Evolutionary conservation across 164 flowering plant genomes (phyloP).

Genomic region (Liriodendron chinense): DNA sequence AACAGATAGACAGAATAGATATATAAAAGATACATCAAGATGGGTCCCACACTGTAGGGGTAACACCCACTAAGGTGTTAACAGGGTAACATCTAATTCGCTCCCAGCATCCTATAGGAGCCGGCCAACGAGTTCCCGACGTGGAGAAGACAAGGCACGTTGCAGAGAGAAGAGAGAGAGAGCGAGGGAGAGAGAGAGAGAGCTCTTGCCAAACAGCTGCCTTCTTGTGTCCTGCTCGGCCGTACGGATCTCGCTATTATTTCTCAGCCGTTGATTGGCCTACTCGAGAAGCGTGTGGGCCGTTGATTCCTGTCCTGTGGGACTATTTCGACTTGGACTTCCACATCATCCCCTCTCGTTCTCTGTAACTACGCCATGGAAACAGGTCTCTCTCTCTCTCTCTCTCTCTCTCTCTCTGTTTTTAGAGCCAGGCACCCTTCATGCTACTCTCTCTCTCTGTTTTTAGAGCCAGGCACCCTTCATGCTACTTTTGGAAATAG

Average conservation of each 20-base stretch:
- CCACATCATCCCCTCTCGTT: background rate
- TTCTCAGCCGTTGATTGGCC: background rate
- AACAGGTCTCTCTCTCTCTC: constrained; percentile 34
- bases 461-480: background rate
- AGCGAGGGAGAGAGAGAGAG: background rate
- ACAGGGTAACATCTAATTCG: too few species aligned
- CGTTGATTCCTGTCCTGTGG: background rate
- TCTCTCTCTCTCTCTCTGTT: constrained; percentile 7
- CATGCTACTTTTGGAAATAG: background rate
- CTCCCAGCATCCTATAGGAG: background rate
- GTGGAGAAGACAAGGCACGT: constrained; percentile 10
- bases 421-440: background rate
- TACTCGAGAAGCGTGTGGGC: background rate
- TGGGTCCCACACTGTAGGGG: too few species aligned
- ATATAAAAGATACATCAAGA: too few species aligned
- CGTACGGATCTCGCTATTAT: background rate
- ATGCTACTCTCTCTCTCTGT: background rate
- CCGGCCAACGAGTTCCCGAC: constrained; percentile 2
- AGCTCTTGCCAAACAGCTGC: background rate
- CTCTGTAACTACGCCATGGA: constrained; percentile 21
- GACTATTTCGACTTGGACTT: background rate
- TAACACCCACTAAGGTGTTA: too few species aligned
- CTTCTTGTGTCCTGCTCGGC: background rate
- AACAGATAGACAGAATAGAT: too few species aligned
- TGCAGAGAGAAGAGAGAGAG: constrained; percentile 1